Evolutionary conservation across 495 filamentous ascomycete genomes (phyloP), one percentile per base, ranked within the genome.

Genomic region (Neurospora hispaniola): DNA sequence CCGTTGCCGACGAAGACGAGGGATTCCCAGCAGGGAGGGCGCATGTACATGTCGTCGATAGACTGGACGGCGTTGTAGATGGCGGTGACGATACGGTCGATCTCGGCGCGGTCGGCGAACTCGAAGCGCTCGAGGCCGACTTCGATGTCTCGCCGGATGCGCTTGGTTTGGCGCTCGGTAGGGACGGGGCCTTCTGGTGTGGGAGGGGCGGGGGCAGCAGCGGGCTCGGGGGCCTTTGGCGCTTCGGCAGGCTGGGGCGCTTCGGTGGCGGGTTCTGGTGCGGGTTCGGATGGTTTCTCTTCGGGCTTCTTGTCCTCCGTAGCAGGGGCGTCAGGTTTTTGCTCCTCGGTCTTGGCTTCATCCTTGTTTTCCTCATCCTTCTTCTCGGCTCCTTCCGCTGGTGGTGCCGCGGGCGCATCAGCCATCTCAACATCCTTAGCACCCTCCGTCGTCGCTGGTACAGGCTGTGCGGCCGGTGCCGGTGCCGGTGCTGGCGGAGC

Each of bases 1-100:
- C 96, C 96, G 74, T 94, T 95, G 72, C 96, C 96, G 66, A 96
- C 89, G 66, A 99, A 89, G 73, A 96, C 88, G 46, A 99, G 77
- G 72, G 88, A 90, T 78, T 98, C 94, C 96, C 96, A 99, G 18
- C 96, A 89, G 43, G 92, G 89, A 42, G 90, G 89, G 18, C 96
- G 89, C 81, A 92, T 92, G 70, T 90, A 89, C 39, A 91, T 88
- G 68, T 97, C 92, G 8, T 90, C 89, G 48, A 97, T 92, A 31
- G 88, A 85, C 70, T 92, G 88, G 69, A 99, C 90, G 1, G 91
- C 89, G 42, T 90, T 89, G 81, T 97, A 92, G 70, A 98, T 89
- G 42, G 91, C 88, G 71, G 92, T 90, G 1, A 92, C 93, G 72
- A 98, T 91, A 54, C 87, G 87, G 74, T 95, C 90, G 5, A 98